Evolutionary conservation across 768 basidiomycete genomes (phyloP), one percentile per base, ranked within the genome.

Genomic region (Tylopilus rubrobrunneus): DNA sequence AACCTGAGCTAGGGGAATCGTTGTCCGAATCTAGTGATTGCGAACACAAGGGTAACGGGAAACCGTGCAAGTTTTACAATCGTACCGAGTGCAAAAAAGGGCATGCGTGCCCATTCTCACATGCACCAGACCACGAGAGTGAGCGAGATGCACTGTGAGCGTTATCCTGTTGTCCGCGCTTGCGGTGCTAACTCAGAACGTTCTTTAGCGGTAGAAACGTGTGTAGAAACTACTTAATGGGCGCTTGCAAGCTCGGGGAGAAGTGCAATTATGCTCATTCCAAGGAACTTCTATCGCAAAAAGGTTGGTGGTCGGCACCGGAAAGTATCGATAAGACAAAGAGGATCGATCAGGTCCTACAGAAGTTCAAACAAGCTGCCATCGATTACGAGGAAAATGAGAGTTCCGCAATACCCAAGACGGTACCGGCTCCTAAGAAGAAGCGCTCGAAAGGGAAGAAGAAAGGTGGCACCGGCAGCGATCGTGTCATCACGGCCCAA

Each of bases 31-130:
- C 77, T 4, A 79, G 78, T 53, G 81, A 83, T 54, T 79, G 71
- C 53, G 65, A 69, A 45, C 80, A 80, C 56, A 62, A 62, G 2
- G 81, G 80, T 4, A 82, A 79, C 52, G 74, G 75, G 7, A 71
- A 73, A 2, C 75, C 79, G 0, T 83, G 81, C 61, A 71, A 76
- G 36, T 78, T 77, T 59, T 80, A 83, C 62, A 83, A 83, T 53
- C 78, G 77, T 57, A 69, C 73, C 28, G 79, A 76, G 1, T 82
- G 81, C 59, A 60, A 56, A 5, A 67, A 70, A 8, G 78, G 79
- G 1, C 43, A 29, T 6, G 48, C 56, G 6, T 83, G 82, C 56
- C 50, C 49, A 5, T 81, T 70, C 63, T 78, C 74, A 23, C 80
- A 83, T 63, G 76, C 78, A 1, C 80, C 80, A 0, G 79, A 83